Conservation (phyloP, 176 grass and related monocot genomes). For the Zea luxurians region DNA sequence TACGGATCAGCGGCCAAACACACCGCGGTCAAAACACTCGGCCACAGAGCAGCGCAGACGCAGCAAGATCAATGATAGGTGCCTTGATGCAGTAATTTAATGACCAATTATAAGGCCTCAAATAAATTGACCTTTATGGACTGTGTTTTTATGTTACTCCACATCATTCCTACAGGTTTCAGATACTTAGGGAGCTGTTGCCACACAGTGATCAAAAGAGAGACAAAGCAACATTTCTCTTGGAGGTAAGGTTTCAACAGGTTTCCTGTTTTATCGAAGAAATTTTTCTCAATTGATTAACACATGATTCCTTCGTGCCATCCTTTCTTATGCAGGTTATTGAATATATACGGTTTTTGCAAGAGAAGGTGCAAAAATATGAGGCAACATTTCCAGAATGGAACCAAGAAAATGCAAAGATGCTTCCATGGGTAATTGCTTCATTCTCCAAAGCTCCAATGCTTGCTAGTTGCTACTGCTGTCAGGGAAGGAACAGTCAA, state of each 20-base stretch:
- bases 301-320: conserved; percentile 24
- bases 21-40: conserved; percentile 91
- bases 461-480: conserved; percentile 9
- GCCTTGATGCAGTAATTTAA: conserved; percentile 22
- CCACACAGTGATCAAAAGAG: conserved; percentile 98
- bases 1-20: conserved; percentile 70
- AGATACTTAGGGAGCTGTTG: conserved; percentile 95
- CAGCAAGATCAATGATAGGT: conserved; percentile 99
- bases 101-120: neutral
- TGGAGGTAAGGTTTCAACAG: conserved; percentile 60
- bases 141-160: conserved; percentile 8
- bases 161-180: conserved; percentile 73
- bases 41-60: conserved; percentile 92
- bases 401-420: conserved; percentile 85
- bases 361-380: conserved; percentile 80
- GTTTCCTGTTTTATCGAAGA: neutral
- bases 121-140: neutral
- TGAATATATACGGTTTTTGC: conserved; percentile 90
- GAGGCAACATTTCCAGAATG: conserved; percentile 71
- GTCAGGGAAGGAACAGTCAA: conserved; percentile 13
- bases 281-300: conserved; percentile 10
- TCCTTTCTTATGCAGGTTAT: conserved; percentile 50
- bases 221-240: conserved; percentile 95
- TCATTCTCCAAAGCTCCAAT: conserved; percentile 19
- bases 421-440: conserved; percentile 89